These are phyloP conservation scores for Ogataea pilisensis DNA, from an alignment of 805 yeast genomes.

Conservation along the genomic window DNA sequence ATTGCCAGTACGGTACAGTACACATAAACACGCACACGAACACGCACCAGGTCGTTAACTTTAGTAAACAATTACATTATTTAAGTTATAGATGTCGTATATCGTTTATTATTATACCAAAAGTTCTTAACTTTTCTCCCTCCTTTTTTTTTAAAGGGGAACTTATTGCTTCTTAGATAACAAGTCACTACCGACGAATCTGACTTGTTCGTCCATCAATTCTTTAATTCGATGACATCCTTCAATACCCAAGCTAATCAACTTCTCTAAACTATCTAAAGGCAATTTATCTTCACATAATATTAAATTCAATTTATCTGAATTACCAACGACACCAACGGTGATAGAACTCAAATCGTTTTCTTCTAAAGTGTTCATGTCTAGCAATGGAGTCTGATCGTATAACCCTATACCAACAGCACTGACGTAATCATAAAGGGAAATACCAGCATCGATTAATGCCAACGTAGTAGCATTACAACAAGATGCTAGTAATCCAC, in stretches of 20 bases:
- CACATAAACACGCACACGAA: no score
- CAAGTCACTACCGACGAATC: conserved; percentile 63
- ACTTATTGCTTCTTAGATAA: conserved; percentile 24
- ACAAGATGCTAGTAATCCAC: conserved; percentile 76
- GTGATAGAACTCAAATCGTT: conserved; percentile 77
- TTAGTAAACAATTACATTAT: no score
- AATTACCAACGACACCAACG: conserved; percentile 77
- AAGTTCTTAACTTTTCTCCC: no score
- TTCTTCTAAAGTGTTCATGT: conserved; percentile 79
- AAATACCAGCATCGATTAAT: conserved; percentile 89
- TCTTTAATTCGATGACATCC: conserved; percentile 83
- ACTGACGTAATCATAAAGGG: conserved; percentile 87
- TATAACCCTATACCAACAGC: conserved; percentile 76
- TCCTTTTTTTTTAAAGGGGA: no score
- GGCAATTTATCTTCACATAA: conserved; percentile 83
- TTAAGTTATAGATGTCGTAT: no score
- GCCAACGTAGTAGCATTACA: conserved; percentile 87
- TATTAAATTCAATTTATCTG: conserved; percentile 73
- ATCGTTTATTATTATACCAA: no score
- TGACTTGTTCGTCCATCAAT: conserved; percentile 79
- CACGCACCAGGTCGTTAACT: no score
- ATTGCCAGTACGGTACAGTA: no score
- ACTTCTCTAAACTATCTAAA: conserved; percentile 69
- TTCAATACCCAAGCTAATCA: conserved; percentile 76
- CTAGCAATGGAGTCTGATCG: conserved; percentile 74